Conservation (phyloP, 805 yeast genomes). For the Kluyveromyces wickerhamii region DNA sequence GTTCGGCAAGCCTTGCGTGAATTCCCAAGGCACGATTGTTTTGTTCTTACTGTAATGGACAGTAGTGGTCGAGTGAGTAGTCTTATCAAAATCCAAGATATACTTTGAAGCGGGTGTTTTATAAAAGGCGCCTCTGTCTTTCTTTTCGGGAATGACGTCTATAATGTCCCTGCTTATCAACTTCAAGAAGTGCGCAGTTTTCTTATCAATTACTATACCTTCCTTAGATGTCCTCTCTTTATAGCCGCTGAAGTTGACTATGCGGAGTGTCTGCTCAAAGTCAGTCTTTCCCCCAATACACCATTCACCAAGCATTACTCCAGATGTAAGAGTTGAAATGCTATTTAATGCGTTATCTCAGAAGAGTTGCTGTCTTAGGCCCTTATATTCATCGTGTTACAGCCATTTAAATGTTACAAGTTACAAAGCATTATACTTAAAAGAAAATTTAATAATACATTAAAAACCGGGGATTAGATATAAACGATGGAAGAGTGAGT, state of each 20-base stretch:
- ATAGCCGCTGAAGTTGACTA: conserved; percentile 18
- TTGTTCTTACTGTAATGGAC: neutral
- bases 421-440: too few species aligned
- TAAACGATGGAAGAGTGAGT: too few species aligned
- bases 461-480: neutral
- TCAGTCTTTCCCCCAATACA: too few species aligned
- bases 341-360: too few species aligned
- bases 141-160: neutral
- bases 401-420: too few species aligned
- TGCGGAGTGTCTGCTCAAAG: too few species aligned
- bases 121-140: too few species aligned
- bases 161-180: neutral
- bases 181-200: conserved; percentile 8
- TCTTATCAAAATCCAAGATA: neutral
- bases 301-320: too few species aligned
- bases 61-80: neutral
- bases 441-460: too few species aligned
- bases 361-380: too few species aligned
- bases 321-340: too few species aligned
- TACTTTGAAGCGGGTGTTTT: neutral
- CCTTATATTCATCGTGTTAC: too few species aligned
- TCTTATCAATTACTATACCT: conserved; percentile 7
- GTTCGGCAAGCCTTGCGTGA: neutral
- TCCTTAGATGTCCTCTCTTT: conserved; percentile 7
- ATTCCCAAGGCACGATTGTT: neutral